Evolutionary conservation across 345 rosid genomes (phyloP).

Genomic region (Triadica sebifera): DNA sequence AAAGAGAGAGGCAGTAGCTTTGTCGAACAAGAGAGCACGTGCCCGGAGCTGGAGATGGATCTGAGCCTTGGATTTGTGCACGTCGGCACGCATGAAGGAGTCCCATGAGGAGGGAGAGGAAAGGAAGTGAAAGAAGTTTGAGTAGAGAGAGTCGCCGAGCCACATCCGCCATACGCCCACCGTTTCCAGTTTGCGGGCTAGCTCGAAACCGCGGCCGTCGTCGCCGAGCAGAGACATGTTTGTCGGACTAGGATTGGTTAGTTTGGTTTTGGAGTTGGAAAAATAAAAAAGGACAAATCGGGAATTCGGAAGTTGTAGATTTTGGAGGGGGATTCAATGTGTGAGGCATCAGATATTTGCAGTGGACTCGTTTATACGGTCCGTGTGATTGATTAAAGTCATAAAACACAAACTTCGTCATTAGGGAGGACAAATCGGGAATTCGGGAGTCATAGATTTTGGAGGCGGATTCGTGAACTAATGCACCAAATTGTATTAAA

Average conservation of each 20-base stretch:
- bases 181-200: conserved; percentile 70
- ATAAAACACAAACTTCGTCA: no score
- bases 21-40: conserved; percentile 87
- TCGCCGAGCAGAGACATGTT: conserved; percentile 82
- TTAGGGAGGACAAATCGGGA: no score
- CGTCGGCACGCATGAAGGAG: conserved; percentile 71
- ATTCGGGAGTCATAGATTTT: no score
- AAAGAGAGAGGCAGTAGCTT: conserved; percentile 71
- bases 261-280: background rate
- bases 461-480: no score
- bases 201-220: conserved; percentile 83
- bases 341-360: background rate
- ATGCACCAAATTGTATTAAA: no score
- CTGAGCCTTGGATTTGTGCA: conserved; percentile 67
- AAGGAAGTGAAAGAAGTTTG: conserved; percentile 49
- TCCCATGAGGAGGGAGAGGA: conserved; percentile 78
- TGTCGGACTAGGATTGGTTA: background rate
- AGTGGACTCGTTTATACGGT: background rate
- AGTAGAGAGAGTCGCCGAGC: conserved; percentile 74
- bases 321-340: background rate
- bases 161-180: conserved; percentile 79
- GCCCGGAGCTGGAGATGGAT: conserved; percentile 85
- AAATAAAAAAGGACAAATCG: background rate
- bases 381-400: background rate
- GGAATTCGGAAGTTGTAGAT: background rate